Percentiles rank a stretch among this genome's conserved stretches.
Conservation (phyloP, 352 stramenopile species). For the Phytophthora capsici region DNA sequence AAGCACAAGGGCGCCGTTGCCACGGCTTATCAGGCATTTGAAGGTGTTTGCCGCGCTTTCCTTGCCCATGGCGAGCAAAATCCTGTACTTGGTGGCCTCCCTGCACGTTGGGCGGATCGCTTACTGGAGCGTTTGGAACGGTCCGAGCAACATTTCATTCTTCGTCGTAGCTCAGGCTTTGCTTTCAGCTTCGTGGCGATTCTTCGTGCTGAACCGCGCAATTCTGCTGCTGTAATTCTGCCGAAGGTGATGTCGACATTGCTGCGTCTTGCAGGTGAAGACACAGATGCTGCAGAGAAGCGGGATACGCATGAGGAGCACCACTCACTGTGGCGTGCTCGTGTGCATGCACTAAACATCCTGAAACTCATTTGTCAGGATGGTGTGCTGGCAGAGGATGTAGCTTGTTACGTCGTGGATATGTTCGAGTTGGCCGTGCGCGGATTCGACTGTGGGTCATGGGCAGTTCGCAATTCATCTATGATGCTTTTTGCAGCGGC, state of each 20-base stretch:
- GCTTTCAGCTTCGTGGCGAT: slow-evolving; percentile 90
- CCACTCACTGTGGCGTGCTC: slow-evolving; percentile 73
- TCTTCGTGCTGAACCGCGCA: slow-evolving; percentile 84
- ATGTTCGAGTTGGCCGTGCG: slow-evolving; percentile 86
- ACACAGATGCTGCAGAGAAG: slow-evolving; percentile 56
- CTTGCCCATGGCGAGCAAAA: slow-evolving; percentile 70
- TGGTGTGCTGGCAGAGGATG: slow-evolving; percentile 84
- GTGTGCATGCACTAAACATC: slow-evolving; percentile 90
- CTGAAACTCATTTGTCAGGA: slow-evolving; percentile 92
- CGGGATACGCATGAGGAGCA: slow-evolving; percentile 45
- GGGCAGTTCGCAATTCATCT: slow-evolving; percentile 90
- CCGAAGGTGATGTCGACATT: slow-evolving; percentile 76
- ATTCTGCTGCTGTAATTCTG: slow-evolving; percentile 78
- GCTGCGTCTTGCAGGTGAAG: slow-evolving; percentile 64
- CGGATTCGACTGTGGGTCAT: slow-evolving; percentile 86
- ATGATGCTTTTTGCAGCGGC: slow-evolving; percentile 93
- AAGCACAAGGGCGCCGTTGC: slow-evolving; percentile 91
- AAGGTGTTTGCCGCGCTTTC: slow-evolving; percentile 86
- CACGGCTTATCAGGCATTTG: slow-evolving; percentile 84
- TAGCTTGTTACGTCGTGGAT: slow-evolving; percentile 81
- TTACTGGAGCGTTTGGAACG: slow-evolving; percentile 78
- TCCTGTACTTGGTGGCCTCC: slow-evolving; percentile 53
- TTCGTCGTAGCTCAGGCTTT: slow-evolving; percentile 89
- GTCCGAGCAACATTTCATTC: slow-evolving; percentile 87
- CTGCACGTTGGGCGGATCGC: slow-evolving; percentile 75